Conservation (phyloP, 1,284 basidiomycete genomes). For the Fomes fomentarius region DNA sequence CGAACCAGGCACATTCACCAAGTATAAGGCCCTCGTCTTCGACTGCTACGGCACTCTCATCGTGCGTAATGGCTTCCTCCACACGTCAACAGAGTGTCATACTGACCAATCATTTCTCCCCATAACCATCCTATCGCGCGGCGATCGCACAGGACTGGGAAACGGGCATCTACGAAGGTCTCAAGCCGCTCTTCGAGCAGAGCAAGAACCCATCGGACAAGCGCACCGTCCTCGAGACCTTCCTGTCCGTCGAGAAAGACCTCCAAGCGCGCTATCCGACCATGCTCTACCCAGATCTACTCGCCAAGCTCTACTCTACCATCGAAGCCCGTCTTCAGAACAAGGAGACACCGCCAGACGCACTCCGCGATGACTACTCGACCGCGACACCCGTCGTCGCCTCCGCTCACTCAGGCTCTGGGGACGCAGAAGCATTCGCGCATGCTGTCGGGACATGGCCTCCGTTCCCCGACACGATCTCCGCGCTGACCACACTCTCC, state of each 20-base stretch:
- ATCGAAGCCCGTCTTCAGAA: conserved; percentile 36
- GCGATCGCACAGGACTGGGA: conserved; percentile 66
- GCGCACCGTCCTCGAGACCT: conserved; percentile 54
- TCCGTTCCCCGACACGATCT: conserved; percentile 66
- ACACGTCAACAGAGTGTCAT: not conserved
- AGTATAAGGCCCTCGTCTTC: conserved; percentile 36
- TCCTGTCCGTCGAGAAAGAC: conserved; percentile 54
- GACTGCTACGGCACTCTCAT: conserved; percentile 76
- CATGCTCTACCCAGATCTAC: conserved; percentile 62
- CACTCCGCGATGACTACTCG: conserved; percentile 16
- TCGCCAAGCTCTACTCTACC: conserved; percentile 54
- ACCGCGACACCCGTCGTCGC: conserved; percentile 11
- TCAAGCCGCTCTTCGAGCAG: conserved; percentile 54
- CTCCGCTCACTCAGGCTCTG: conserved; percentile 8
- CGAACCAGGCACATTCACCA: conserved; percentile 4
- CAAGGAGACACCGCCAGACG: conserved; percentile 16
- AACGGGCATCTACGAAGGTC: conserved; percentile 56
- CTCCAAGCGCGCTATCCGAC: conserved; percentile 60
- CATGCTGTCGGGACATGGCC: conserved; percentile 63
- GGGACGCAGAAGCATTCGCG: conserved; percentile 50
- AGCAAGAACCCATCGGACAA: conserved; percentile 43
- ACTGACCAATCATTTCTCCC: not conserved
- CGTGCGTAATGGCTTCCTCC: conserved; percentile 36
- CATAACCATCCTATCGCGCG: not conserved
- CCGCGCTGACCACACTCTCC: conserved; percentile 60